Conservation (phyloP, 257 asterid species). For the Mentha longifolia region DNA sequence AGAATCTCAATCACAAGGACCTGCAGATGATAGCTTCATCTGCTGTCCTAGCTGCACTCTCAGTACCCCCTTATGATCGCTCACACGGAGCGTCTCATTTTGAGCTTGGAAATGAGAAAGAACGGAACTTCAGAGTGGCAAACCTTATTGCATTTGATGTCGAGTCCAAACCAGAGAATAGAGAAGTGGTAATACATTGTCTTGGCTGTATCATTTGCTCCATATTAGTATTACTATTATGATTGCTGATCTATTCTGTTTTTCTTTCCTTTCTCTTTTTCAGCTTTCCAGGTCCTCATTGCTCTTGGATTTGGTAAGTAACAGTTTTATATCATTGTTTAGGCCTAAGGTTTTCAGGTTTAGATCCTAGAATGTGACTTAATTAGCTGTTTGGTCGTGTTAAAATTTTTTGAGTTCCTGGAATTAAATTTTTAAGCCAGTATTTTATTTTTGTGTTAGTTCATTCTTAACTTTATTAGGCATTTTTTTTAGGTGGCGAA, state of each 20-base stretch:
- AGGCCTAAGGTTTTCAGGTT: conserved; percentile 17
- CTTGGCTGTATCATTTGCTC: conserved; percentile 23
- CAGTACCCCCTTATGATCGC: conserved; percentile 79
- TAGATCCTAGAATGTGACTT: background rate
- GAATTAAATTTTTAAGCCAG: background rate
- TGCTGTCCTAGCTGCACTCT: conserved; percentile 82
- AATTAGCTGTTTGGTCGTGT: background rate
- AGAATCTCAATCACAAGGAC: conserved; percentile 89
- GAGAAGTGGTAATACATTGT: conserved; percentile 33
- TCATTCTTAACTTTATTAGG: conserved; percentile 21
- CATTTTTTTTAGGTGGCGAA: conserved; percentile 62
- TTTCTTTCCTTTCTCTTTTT: conserved; percentile 33
- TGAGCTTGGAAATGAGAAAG: conserved; percentile 89
- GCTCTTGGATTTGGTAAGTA: conserved; percentile 62
- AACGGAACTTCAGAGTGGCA: conserved; percentile 64
- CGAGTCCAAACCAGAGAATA: conserved; percentile 34
- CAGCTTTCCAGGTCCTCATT: conserved; percentile 84
- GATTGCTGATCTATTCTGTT: conserved; percentile 12
- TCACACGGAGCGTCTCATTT: conserved; percentile 71
- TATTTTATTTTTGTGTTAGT: background rate
- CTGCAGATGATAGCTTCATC: conserved; percentile 53
- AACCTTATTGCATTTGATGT: conserved; percentile 38
- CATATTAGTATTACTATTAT: background rate
- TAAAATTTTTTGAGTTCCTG: background rate
- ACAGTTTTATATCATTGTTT: conserved; percentile 8